Evolutionary conservation across 2,329 filamentous ascomycete genomes (phyloP), one percentile per base, ranked within the genome.

Genomic region (Madurella fahalii): DNA sequence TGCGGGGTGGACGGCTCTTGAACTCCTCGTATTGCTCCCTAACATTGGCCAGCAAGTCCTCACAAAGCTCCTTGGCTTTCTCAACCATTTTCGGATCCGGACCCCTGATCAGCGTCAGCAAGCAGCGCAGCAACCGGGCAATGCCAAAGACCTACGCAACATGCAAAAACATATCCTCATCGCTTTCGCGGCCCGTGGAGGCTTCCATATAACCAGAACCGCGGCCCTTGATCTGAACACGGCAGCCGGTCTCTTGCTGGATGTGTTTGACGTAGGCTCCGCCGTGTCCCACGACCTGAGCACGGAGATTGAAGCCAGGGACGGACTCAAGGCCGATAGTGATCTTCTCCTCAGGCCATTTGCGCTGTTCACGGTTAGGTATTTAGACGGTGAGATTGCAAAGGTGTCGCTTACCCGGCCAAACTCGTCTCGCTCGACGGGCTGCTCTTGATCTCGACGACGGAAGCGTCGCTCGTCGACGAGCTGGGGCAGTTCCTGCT

Each of bases 201-300:
- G 87, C 84, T 70, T 99, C 94, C 67, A 95, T 85, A 69, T 95
- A 99, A 13, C 94, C 94, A 50, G 92, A 97, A 40, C 92, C 92
- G 60, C 89, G 90, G 16, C 94, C 94, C 71, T 99, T 99, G 75
- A 99, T 99, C 71, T 99, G 94, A 25, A 99, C 94, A 64, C 93
- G 89, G 70, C 94, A 97, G 58, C 89, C 83, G 13, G 94, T 97
- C 72, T 96, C 91, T 68, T 92, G 86, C 72, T 97, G 94, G 61
- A 99, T 97, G 68, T 96, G 93, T 73, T 99, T 99, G 58, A 99
- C 94, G 68, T 97, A 96, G 42, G 90, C 88, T 57, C 94, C 94
- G 32, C 91, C 91, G 64, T 93, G 89, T 47, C 94, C 94, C 52
- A 99, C 94, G 45, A 99, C 93, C 69, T 97, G 92, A 50, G 94